Evolutionary conservation across 1,284 basidiomycete genomes (phyloP).

Genomic region (Macrocystidia cucumis): DNA sequence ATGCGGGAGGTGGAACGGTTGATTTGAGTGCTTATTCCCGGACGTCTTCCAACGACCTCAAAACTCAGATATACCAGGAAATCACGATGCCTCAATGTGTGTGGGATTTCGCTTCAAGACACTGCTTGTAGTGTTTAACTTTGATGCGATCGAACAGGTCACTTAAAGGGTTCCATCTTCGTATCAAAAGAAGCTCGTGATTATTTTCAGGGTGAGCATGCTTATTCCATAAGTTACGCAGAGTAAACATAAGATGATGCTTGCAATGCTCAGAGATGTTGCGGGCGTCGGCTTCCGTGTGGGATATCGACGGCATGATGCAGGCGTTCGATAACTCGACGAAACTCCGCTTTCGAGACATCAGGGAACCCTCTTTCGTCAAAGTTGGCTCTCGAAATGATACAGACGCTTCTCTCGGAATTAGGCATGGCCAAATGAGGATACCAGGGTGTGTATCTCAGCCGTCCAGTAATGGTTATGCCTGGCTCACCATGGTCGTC

Average conservation of each 20-base stretch:
- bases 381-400: conserved; percentile 16
- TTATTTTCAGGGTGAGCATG: conserved; percentile 18
- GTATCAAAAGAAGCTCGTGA: conserved; percentile 25
- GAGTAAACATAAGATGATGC: not conserved
- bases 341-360: conserved; percentile 6
- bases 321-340: conserved; percentile 7
- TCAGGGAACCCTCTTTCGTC: conserved; percentile 3
- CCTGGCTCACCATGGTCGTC: conserved; percentile 5
- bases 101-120: too few species aligned
- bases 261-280: conserved; percentile 2
- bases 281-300: conserved; percentile 4
- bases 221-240: not conserved
- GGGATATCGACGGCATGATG: conserved; percentile 8
- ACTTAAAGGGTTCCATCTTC: conserved; percentile 18
- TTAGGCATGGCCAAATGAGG: conserved; percentile 8
- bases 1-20: conserved; percentile 42
- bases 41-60: not conserved
- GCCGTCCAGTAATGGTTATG: not conserved
- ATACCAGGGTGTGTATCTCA: conserved; percentile 6
- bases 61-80: conserved; percentile 13
- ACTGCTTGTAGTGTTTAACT: too few species aligned
- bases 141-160: conserved; percentile 5
- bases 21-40: conserved; percentile 36
- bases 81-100: conserved; percentile 12
- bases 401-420: conserved; percentile 19